A percentile compares a stretch with the other conserved stretches of the same genome.
Evolutionary conservation across 768 basidiomycete species (phyloP).

Genomic region (Sarcodon aspratus): DNA sequence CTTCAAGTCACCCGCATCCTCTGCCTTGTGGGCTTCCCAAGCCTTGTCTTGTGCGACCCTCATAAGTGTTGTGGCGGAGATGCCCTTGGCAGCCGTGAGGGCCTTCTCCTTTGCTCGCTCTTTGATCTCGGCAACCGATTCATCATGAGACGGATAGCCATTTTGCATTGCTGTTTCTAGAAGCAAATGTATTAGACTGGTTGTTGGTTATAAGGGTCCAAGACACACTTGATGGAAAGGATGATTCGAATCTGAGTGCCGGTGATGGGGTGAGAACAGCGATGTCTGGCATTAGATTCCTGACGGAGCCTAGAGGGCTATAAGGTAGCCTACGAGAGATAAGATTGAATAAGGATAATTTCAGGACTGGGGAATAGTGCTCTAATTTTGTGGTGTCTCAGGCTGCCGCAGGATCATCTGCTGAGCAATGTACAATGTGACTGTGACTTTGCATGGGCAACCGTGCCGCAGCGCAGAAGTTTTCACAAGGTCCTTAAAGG

Average conservation of each 20-base stretch:
- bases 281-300: constrained; percentile 29
- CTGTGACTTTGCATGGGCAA: no score
- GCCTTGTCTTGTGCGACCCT: constrained; percentile 49
- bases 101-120: constrained; percentile 35
- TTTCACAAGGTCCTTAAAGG: no score
- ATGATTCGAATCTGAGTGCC: constrained; percentile 16
- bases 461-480: no score
- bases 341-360: no score
- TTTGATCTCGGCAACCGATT: constrained; percentile 34
- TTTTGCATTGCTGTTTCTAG: constrained; percentile 25
- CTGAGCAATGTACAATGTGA: no score
- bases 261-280: constrained; percentile 28
- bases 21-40: constrained; percentile 35
- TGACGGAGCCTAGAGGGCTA: no score
- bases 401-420: no score
- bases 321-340: no score
- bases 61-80: constrained; percentile 50
- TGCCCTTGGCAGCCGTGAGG: constrained; percentile 32
- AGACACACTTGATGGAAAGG: constrained; percentile 16
- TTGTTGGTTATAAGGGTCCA: constrained; percentile 2
- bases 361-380: no score
- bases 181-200: constrained; percentile 7
- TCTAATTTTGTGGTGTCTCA: no score
- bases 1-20: constrained; percentile 48
- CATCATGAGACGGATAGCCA: constrained; percentile 16